Evolutionary conservation across 371 early-diverging fungal species (phyloP).

Genomic region (Batkoa obscura): DNA sequence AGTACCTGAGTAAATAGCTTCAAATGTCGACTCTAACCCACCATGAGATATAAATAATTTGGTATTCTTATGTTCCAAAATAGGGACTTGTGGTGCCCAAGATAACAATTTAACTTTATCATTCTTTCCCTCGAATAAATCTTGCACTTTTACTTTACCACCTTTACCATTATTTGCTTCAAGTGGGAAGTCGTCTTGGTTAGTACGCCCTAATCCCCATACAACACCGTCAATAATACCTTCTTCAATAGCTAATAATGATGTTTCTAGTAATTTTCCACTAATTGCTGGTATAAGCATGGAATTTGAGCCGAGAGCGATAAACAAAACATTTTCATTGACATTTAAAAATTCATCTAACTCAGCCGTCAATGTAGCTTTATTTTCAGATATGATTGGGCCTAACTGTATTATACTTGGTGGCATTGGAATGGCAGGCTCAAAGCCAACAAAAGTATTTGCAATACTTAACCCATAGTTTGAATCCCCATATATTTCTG

Average conservation of each 20-base stretch:
- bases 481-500: background rate
- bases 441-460: slow-evolving; percentile 4
- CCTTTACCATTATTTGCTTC: background rate
- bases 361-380: background rate
- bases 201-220: background rate
- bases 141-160: background rate
- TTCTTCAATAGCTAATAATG: background rate
- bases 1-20: too few species aligned
- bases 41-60: slow-evolving; percentile 7
- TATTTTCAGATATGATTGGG: background rate
- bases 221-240: background rate
- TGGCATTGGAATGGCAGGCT: background rate
- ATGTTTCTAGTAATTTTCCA: background rate
- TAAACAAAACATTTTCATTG: background rate
- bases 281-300: background rate
- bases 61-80: slow-evolving; percentile 4
- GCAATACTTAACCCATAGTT: background rate
- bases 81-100: slow-evolving; percentile 4
- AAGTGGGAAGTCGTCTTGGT: background rate
- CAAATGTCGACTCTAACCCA: too few species aligned
- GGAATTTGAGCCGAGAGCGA: background rate
- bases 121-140: background rate
- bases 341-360: background rate
- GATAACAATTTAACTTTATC: background rate
- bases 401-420: background rate